Evolutionary conservation across 495 filamentous ascomycete species (phyloP), one percentile per base, ranked within the genome.

Genomic region (Letharia lupina): DNA sequence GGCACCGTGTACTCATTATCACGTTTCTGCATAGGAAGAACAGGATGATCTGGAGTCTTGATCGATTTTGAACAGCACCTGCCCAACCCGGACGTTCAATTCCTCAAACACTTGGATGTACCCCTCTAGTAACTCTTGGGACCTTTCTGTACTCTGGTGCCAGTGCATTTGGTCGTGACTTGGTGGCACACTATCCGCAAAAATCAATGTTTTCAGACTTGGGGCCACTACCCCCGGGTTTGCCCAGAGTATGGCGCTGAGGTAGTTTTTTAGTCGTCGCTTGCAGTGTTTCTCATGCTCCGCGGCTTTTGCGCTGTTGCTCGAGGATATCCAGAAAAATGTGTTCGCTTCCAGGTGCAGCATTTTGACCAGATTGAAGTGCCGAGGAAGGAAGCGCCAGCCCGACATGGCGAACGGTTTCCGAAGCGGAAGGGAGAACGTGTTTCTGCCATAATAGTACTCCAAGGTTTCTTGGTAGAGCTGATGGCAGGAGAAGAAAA

Each of bases 401-500:
- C 35, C 52, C 12, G 52, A 56, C 52, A 35, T 2, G 12, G 52
- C 31, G 15, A 56, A 56, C 15, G 31, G 28, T 16, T 56, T 11
- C 11, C 15, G n/a, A 37, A 56, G n/a, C 0, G 37, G 23, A 33
- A 42, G n/a, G 5, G 62, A 42, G 4, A 64, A 64, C 5, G 50
- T 42, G 40, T 64, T 58, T 8, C 40, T 58, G 39, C 62, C 42
- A 18, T 54, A 64, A 11, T 52, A 64, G 23, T 56, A 54, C 28
- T 57, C 39, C 9, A 41, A n/a, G 8, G 50, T 45, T 45, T 64
- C 48, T 18, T 58, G 33, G 28, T 33, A 10, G 28, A 64, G 62
- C 33, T 64, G 47, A 31, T 31, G 50, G 62, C 48, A 64, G 23
- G 62, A 33, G 4, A 64, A 40, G 23, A 64, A 31, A 28, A 60